These are phyloP conservation scores for Acorus calamus DNA, from an alignment of 106 monocot species.

Conservation along the genomic window DNA sequence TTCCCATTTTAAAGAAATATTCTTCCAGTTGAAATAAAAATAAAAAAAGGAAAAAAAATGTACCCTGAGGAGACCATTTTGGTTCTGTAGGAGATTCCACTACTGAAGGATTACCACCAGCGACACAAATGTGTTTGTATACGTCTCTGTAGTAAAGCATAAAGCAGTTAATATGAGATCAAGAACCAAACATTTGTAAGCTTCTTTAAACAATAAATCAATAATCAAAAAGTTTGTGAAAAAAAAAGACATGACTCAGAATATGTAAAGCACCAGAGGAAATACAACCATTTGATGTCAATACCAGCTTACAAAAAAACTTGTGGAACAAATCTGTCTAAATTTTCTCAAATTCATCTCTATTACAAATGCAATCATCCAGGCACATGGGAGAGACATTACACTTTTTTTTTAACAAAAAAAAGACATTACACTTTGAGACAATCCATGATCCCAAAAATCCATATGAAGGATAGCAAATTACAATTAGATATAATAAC, in stretches of 20 bases:
- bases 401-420: background rate
- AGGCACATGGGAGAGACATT: background rate
- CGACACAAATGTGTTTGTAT: conserved; percentile 49
- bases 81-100: conserved; percentile 82
- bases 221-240: background rate
- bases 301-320: no score
- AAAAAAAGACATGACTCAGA: background rate
- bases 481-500: no score
- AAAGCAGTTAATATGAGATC: no score
- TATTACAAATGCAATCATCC: no score
- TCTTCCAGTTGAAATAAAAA: background rate
- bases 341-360: no score
- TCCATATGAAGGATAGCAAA: no score
- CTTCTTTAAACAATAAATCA: background rate
- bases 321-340: no score
- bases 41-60: background rate
- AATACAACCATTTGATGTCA: no score
- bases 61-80: conserved; percentile 85
- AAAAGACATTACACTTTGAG: no score
- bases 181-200: background rate
- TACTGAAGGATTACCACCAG: conserved; percentile 50
- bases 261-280: no score
- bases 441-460: no score
- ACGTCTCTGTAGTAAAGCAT: conserved; percentile 34
- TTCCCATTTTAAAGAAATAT: background rate